Base-by-base conservation (phyloP, 805 yeast genomes). In the Wickerhamomyces strasburgensis region DNA sequence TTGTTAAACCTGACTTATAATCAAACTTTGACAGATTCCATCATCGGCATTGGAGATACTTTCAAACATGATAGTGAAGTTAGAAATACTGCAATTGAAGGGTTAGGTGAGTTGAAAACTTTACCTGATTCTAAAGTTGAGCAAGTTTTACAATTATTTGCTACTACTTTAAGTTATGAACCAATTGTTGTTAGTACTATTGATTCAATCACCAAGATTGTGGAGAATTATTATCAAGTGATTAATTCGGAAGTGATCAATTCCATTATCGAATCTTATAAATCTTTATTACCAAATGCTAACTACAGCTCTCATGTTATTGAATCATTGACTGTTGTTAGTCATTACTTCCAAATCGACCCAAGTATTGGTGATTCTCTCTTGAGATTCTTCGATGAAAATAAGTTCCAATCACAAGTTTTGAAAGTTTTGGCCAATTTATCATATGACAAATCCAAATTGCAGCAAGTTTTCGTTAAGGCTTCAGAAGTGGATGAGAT, bases 11-110 rank as follows among this genome's bases (percentile, higher is more conserved):
- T 41, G 48, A 47, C 45, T 1, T 52, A 49, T 33, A 44, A 50
- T 34, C 55, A 45, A 6, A 29, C 34, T 1, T 27, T 54, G 15
- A 39, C 47, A 1, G 32, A 40, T 6, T 48, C 65, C 21, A 65
- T 69, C 3, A 47, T 61, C 9, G 49, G 54, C 2, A 58, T 60
- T 27, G 68, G 65, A 5, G 37, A 51, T 0, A 51, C 60, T 2
- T 40, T 63, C 3, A 59, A 66, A 27, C 51, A 55, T 21, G 68
- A 58, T 29, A 52, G 63, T 38, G 69, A 63, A 25, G 47, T 64
- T 5, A 51, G 70, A 40, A 64, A 59, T 29, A 43, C 45, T n/a
- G 65, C 70, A 1, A 54, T 65, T 14, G 47, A 45, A 27, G 56
- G 54, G 3, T 29, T 65, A 10, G 61, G 62, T 10, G 35, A 44